phyloP scores from a whole-genome alignment of 2,329 filamentous ascomycete species.

The Fusarium humuli region DNA sequence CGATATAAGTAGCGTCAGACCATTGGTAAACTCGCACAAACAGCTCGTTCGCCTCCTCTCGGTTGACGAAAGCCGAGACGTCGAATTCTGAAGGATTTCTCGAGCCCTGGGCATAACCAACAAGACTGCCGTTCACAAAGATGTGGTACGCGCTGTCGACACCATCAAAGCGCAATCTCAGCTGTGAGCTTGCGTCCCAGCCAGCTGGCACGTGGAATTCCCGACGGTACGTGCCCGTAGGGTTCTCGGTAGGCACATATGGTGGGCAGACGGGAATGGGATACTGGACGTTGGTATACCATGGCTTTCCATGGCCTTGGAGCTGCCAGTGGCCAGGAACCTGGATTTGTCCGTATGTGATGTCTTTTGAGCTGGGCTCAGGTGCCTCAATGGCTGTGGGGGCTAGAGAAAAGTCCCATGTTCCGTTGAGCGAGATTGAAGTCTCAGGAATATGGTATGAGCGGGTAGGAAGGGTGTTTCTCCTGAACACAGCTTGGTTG shows the following conservation, averaged over 20 bases:
- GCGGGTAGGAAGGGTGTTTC: constrained; percentile 64
- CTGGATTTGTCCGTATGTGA: constrained; percentile 60
- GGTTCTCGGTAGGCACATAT: constrained; percentile 70
- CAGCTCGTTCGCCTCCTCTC: constrained; percentile 62
- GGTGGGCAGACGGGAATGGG: constrained; percentile 75
- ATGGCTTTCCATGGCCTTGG: constrained; percentile 73
- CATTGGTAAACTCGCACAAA: constrained; percentile 77
- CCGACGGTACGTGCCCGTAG: constrained; percentile 71
- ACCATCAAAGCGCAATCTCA: constrained; percentile 76
- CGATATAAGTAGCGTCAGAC: constrained; percentile 76
- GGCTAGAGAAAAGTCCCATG: constrained; percentile 67
- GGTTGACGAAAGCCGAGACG: constrained; percentile 61
- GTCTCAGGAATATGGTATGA: constrained; percentile 65
- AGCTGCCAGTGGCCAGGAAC: constrained; percentile 79
- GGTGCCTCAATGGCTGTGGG: constrained; percentile 60
- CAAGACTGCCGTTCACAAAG: constrained; percentile 71
- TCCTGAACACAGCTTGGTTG: constrained; percentile 63
- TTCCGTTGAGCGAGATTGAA: constrained; percentile 64
- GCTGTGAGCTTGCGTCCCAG: constrained; percentile 62
- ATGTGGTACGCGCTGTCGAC: constrained; percentile 79
- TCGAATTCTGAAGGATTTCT: constrained; percentile 79
- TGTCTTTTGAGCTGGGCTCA: constrained; percentile 57
- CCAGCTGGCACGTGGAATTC: constrained; percentile 64
- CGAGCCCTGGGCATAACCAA: constrained; percentile 77
- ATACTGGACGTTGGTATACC: constrained; percentile 76